Conservation (phyloP, 2,329 filamentous ascomycete genomes). For the Hypoxylon sp. region DNA sequence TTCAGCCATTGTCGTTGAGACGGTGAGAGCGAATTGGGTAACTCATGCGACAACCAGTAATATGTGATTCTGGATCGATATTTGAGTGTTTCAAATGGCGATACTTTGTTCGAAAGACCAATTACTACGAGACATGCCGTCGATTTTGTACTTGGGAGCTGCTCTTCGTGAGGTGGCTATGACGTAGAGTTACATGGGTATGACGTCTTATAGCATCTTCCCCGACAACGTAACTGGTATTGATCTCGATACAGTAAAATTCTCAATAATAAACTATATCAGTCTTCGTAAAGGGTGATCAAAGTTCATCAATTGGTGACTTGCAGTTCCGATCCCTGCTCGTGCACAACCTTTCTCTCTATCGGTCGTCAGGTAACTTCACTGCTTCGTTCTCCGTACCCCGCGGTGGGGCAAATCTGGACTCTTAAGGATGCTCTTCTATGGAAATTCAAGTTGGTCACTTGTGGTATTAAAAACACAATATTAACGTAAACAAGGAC, state of each 20-base stretch:
- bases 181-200: constrained; percentile 40
- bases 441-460: background rate
- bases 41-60: constrained; percentile 7
- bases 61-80: background rate
- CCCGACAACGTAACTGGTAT: constrained; percentile 14
- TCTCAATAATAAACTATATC: background rate
- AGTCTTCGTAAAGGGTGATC: background rate
- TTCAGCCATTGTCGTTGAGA: constrained; percentile 46
- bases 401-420: background rate
- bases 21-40: background rate
- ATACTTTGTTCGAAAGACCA: background rate
- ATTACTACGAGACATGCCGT: constrained; percentile 1
- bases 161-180: constrained; percentile 32
- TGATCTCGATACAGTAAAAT: background rate
- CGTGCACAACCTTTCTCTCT: background rate
- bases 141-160: constrained; percentile 18
- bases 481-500: background rate
- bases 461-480: background rate
- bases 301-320: background rate
- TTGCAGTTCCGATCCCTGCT: background rate
- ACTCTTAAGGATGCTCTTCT: background rate
- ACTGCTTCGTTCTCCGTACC: background rate
- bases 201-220: constrained; percentile 33
- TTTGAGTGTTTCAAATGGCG: background rate
- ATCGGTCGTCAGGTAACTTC: background rate